Base-by-base conservation (phyloP, 352 stramenopile genomes). In the Hyaloperonospora arabidopsidis region DNA sequence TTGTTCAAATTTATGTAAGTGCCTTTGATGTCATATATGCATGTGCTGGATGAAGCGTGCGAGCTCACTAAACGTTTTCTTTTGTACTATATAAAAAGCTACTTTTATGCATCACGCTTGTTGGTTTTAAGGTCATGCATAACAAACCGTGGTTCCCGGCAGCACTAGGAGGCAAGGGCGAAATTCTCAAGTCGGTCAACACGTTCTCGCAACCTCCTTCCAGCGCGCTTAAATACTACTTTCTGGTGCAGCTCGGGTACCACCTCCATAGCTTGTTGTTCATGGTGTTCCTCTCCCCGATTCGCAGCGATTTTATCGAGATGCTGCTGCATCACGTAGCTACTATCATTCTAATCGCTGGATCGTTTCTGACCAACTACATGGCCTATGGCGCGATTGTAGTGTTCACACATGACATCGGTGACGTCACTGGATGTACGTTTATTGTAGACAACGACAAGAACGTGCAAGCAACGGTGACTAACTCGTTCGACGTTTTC, bases 1-100 rank as follows among this genome's bases (percentile, higher is more conserved):
- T 41, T 86, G n/a, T 87, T 87, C 63, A 87, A 87, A 59, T 66
- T 87, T 38, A 54, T 81, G 72, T 84, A 23, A 50, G 71, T 67
- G 23, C 15, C 48, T 44, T 47, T 52, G n/a, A 21, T 23, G 19
- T 15, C 7, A 19, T 5, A 14, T 53, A 23, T 15, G n/a, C 35
- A 3, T 18, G 3, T 41, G 12, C 3, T 18, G n/a, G 13, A 18
- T 15, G n/a, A n/a, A 18, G 13, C 11, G 35, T 41, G 35, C 11
- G 35, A 14, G 35, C 35, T 41, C n/a, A 41, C 35, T 5, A 18
- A 15, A 18, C 35, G 35, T 18, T 41, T 36, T 18, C 45, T 53
- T 45, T 10, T 36, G 46, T 29, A 35, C 58, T 32, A 18, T 54
- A 22, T 43, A 10, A 54, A 29, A 53, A 82, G 72, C 21, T 87